These are phyloP conservation scores for Cinnamomum micranthum DNA, from an alignment of 164 flowering plant genomes.

Conservation along the genomic window DNA sequence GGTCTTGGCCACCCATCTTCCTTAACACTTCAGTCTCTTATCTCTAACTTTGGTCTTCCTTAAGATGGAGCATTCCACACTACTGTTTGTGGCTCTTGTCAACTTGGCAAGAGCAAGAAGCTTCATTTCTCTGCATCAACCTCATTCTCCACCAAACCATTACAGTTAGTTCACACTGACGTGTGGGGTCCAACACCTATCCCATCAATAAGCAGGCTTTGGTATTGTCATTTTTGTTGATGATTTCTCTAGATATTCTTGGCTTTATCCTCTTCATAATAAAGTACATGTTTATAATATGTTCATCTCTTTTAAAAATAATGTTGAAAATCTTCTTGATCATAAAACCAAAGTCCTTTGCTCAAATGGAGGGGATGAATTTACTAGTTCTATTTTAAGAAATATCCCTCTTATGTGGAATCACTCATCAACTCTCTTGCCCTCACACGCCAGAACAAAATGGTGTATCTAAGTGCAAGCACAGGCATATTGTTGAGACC, in stretches of 20 bases:
- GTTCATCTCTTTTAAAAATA: neutral
- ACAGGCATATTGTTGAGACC: neutral
- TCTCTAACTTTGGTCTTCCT: neutral
- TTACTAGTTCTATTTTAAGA: neutral
- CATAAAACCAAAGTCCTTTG: too few species aligned
- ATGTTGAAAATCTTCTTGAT: neutral
- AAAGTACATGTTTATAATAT: neutral
- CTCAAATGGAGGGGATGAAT: neutral
- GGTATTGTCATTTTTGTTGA: neutral
- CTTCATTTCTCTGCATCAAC: neutral
- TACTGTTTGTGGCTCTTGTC: neutral
- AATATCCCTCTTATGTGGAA: neutral
- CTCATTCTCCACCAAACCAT: neutral
- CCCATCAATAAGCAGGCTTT: neutral
- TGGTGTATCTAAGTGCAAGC: neutral
- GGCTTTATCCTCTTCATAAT: neutral
- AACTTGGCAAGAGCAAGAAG: neutral
- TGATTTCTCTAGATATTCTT: neutral
- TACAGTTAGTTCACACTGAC: neutral
- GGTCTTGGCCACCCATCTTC: neutral
- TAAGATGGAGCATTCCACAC: neutral
- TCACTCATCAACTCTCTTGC: neutral
- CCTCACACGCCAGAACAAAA: neutral
- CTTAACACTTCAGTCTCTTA: neutral
- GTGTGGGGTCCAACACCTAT: neutral